Base-by-base conservation (phyloP, 2,329 filamentous ascomycete species). In the Neopestalotiopsis rosae region DNA sequence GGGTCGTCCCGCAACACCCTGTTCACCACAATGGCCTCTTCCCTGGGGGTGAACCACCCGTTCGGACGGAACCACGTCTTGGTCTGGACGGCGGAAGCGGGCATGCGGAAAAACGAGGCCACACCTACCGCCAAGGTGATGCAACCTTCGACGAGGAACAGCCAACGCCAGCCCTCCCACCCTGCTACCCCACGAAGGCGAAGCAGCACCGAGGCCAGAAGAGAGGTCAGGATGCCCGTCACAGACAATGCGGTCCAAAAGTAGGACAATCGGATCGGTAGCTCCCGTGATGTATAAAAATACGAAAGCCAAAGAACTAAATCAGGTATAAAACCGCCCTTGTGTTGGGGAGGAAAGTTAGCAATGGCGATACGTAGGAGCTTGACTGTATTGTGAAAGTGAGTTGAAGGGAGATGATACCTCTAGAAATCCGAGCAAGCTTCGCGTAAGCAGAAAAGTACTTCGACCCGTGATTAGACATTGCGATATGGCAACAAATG, bases 31-130 rank as follows among this genome's bases (percentile, higher is more conserved):
- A 90, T 90, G 34, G 80, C 77, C 58, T 87, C 83, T 73, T 90
- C 87, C n/a, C 85, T 84, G 65, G 89, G 86, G 1, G 76, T 85
- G 75, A 90, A 90, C 88, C 88, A 90, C 2, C 85, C 83, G 9
- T 83, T 84, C 0, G 81, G 82, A 0, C 83, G 81, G 71, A 85
- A 85, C 82, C 83, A 85, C 3, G 81, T 81, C 71, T 84, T 85
- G 0, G 85, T 87, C 72, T 86, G 83, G 1, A 82, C 81, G 0
- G 80, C 80, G 0, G 82, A 84, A 1, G 81, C 80, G 1, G 87
- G 86, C 82, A 89, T 86, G 70, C 86, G 82, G 71, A 88, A 85
- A 74, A 84, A 88, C 0, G 85, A 85, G 13, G 81, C 75, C 2
- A 88, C 71, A 0, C 87, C 87, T 9, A 74, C 75, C 2, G 79